Evolutionary conservation across 2,329 filamentous ascomycete genomes (phyloP), one percentile per base, ranked within the genome.

Genomic region (Arachnomyces sp.): DNA sequence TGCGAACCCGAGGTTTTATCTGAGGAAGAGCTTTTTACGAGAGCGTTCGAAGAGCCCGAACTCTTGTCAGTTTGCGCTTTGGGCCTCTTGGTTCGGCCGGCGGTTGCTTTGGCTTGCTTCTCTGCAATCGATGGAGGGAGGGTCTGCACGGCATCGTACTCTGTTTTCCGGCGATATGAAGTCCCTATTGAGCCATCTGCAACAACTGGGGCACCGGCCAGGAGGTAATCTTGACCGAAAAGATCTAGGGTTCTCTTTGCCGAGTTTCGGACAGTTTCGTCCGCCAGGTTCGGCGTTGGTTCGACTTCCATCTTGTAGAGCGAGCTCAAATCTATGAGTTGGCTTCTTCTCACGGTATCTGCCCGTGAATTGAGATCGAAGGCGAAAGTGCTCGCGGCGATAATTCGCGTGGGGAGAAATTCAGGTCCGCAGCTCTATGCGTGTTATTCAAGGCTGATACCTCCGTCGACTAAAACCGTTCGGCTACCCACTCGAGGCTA

Each of bases 101-200:
- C 74, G n/a, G 77, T 67, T 29, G 76, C 74, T 52, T 71, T 77
- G 11, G 84, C 82, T 61, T 89, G 83, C 59, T 89, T 92, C 15
- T 85, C 82, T 28, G 85, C 85, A 14, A 95, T 73, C 1, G 78
- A 78, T 15, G 82, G 77, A 4, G 89, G 89, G 3, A 95, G 73
- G 46, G 84, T 82, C 57, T 80, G 78, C 15, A 92, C 82, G 55
- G 81, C 71, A 52, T 80, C 76, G 63, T 95, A 95, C 67, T 95
- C 88, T 41, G 56, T 57, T 57, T 66, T 67, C 43, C 65, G 54
- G 47, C 66, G 59, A 52, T 69, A 70, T 31, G 65, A 68, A 16
- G 65, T 52, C 25, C 63, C 61, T 44, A 69, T 67, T 25, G 64
- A 63, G 17, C 61, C 63, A 40, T 61, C 59, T 39, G 12, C 12